phyloP scores from a whole-genome alignment of 768 basidiomycete genomes.

The Lentinula sp. region DNA sequence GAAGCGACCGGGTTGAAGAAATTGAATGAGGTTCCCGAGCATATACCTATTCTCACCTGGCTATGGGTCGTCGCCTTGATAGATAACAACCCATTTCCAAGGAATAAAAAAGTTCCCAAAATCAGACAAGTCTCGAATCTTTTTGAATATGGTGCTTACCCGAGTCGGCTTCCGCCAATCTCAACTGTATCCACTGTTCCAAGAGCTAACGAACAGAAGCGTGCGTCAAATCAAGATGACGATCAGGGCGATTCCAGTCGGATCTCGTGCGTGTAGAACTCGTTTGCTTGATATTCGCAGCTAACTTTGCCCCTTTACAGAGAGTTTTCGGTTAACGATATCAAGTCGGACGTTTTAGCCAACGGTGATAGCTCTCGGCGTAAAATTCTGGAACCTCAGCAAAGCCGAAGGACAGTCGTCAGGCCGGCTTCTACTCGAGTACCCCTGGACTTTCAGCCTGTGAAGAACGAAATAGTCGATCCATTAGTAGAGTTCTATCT shows the following conservation, averaged over 20 bases:
- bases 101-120: not conserved
- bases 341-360: not conserved
- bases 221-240: not conserved
- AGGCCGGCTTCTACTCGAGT: conserved; percentile 1
- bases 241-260: conserved; percentile 29
- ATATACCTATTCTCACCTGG: conserved; percentile 8
- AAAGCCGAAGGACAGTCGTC: not conserved
- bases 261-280: conserved; percentile 36
- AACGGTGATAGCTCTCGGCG: not conserved
- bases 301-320: conserved; percentile 13
- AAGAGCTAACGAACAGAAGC: not conserved
- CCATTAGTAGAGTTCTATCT: conserved; percentile 63
- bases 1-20: conserved; percentile 24
- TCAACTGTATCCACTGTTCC: not conserved
- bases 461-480: conserved; percentile 24
- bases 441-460: not conserved
- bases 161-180: not conserved
- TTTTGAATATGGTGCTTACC: not conserved
- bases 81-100: conserved; percentile 7
- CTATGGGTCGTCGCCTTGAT: conserved; percentile 6
- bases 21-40: conserved; percentile 19
- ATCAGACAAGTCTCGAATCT: conserved; percentile 14
- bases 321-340: conserved; percentile 22
- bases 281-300: not conserved
- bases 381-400: not conserved